Evolutionary conservation across 108 stramenopile species (phyloP), one percentile per base, ranked within the genome.

Genomic region (Skeletonema grethae): DNA sequence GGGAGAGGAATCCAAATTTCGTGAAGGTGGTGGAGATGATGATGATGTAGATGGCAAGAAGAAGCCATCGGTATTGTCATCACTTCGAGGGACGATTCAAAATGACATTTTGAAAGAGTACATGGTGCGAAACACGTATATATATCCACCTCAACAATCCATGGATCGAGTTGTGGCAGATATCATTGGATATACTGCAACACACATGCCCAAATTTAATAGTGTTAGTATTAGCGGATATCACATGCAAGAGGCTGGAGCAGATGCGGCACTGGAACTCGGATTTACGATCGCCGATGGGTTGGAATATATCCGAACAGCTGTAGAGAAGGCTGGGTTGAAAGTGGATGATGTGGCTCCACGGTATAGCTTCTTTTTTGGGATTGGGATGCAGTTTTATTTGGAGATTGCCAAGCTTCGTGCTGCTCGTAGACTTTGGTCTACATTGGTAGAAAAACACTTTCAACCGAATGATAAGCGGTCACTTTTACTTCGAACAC

Each of bases 221-320:
- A 91, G 89, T 80, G 95, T 99, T 53, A 89, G 87, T 58, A 98
- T 99, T 67, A 88, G 86, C 7, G 99, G 99, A 48, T 99, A 99
- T 82, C 99, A 99, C 82, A 97, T 99, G 92, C 99, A 99, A 83
- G 99, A 99, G 73, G 98, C 98, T 5, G 98, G 98, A 7, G 98
- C 97, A 18, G 97, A 97, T 83, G 92, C 96, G 10, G 95, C 94
- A 29, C 70, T 98, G 7, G 98, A 99, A 73, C 90, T 99, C 61
- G 98, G 96, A 16, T 97, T 99, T 74, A 99, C 98, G 18, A 91
- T 99, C 43, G 97, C 98, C 6, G 97, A 98, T 85, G 78, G 78
- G 12, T 55, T 98, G 9, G 97, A 98, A 67, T 98, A 98, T 80
- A 79, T 97, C 6, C 82, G 93, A 7, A 92, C 87, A 15, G 95